These are phyloP conservation scores for Starmerella apicola DNA, from an alignment of 805 yeast species.

Conservation along the genomic window DNA sequence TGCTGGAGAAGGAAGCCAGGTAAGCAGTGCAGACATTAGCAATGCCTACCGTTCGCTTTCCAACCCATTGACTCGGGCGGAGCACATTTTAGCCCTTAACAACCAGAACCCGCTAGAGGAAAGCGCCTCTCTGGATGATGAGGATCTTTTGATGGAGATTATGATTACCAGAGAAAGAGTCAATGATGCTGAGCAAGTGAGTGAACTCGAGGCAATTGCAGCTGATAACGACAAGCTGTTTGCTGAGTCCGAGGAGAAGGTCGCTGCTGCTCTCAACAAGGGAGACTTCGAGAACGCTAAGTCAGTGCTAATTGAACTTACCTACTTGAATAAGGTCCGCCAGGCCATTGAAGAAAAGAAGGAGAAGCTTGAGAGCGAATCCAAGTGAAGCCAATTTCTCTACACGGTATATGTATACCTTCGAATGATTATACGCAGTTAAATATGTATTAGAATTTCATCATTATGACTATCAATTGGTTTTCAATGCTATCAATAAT, in stretches of 20 bases:
- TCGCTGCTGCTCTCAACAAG: constrained; percentile 37
- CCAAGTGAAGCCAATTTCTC: no score
- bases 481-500: no score
- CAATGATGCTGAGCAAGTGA: constrained; percentile 48
- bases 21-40: constrained; percentile 35
- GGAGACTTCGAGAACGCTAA: constrained; percentile 50
- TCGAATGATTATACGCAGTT: not conserved
- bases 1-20: constrained; percentile 25
- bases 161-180: constrained; percentile 76
- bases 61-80: constrained; percentile 60
- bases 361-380: constrained; percentile 8
- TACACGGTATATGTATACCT: no score
- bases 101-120: constrained; percentile 46
- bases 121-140: constrained; percentile 33
- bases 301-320: constrained; percentile 54
- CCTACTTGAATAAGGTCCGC: constrained; percentile 73
- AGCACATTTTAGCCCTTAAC: constrained; percentile 38
- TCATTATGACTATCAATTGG: no score
- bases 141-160: constrained; percentile 54
- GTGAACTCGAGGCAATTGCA: constrained; percentile 43
- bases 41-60: constrained; percentile 62
- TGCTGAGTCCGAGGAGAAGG: constrained; percentile 31
- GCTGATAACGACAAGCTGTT: constrained; percentile 49
- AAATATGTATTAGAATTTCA: no score
- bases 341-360: constrained; percentile 44